Evolutionary conservation across 2,329 filamentous ascomycete species (phyloP), one percentile per base, ranked within the genome.

Genomic region (Epichloe coenophiala): DNA sequence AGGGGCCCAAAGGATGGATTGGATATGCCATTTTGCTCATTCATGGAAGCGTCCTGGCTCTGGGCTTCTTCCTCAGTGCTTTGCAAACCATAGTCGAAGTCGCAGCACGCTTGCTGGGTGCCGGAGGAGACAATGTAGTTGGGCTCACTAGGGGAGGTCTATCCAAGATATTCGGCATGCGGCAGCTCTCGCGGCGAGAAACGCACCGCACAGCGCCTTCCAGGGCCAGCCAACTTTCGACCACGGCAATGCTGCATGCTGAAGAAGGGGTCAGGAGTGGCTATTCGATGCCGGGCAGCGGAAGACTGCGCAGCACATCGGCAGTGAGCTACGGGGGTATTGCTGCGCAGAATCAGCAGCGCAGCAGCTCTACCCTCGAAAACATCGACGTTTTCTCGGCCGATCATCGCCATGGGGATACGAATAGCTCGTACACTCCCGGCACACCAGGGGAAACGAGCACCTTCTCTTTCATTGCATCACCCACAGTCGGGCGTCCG

Each of bases 31-130:
- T 97, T 51, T 73, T 98, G 45, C 67, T 94, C 31, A 78, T 96
- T 37, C 93, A 98, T 62, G 90, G 80, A 3, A 77, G 84, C 54
- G 88, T 95, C 0, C 70, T 98, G 21, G 75, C 95, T 3, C 87
- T 97, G 59, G 91, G 88, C 2, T 98, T 97, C 70, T 87, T 96
- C 64, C 72, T 98, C 49, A 95, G 95, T 63, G 86, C 93, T 1
- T 65, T 95, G 6, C 89, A 95, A 63, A 96, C 91, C 0, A 76
- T 95, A 41, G 78, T 96, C 40, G 93, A 98, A 66, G 88, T 98
- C 8, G 73, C 83, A 47, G 89, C 90, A 27, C 80, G 91, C 49
- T 73, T 93, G 60, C 77, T 86, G 27, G 91, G 91, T 38, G 90
- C 86, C 35, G 93, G 89, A 46, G 84, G 83, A 21, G 85, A 91